A percentile compares a stretch with the other conserved stretches of the same genome.
These are phyloP conservation scores for Solanum tarijense DNA, from an alignment of 257 asterid species.

Conservation along the genomic window DNA sequence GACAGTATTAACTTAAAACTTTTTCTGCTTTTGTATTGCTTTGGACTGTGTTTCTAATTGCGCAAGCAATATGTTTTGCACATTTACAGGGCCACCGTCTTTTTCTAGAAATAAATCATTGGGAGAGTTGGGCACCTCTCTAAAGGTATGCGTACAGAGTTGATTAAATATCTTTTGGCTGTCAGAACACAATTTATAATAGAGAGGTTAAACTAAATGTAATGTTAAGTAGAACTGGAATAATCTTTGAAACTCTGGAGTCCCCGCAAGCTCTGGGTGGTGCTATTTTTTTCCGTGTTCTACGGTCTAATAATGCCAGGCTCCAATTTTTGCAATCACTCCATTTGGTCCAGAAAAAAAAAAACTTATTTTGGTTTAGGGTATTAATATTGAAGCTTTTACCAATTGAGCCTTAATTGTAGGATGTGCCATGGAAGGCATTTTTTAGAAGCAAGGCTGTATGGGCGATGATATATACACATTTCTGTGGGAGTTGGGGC, in stretches of 20 bases:
- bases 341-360: not conserved
- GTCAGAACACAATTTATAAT: not conserved
- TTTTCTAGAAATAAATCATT: constrained; percentile 33
- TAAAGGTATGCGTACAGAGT: constrained; percentile 30
- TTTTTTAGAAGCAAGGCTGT: constrained; percentile 83
- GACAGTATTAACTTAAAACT: not conserved
- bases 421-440: constrained; percentile 95
- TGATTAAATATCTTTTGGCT: not conserved
- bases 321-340: not conserved
- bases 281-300: not conserved
- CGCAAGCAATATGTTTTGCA: not conserved
- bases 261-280: not conserved
- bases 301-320: not conserved
- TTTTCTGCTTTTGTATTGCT: not conserved
- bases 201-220: not conserved
- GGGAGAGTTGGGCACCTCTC: constrained; percentile 58
- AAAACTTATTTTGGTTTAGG: not conserved
- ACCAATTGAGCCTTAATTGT: constrained; percentile 2
- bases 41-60: not conserved
- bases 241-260: not conserved
- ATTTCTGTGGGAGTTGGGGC: constrained; percentile 99
- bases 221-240: not conserved
- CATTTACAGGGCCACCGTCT: constrained; percentile 49
- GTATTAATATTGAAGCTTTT: not conserved
- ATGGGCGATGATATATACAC: constrained; percentile 99